Evolutionary conservation across 2,329 filamentous ascomycete genomes (phyloP).

Genomic region (Colletotrichum liaoningense): DNA sequence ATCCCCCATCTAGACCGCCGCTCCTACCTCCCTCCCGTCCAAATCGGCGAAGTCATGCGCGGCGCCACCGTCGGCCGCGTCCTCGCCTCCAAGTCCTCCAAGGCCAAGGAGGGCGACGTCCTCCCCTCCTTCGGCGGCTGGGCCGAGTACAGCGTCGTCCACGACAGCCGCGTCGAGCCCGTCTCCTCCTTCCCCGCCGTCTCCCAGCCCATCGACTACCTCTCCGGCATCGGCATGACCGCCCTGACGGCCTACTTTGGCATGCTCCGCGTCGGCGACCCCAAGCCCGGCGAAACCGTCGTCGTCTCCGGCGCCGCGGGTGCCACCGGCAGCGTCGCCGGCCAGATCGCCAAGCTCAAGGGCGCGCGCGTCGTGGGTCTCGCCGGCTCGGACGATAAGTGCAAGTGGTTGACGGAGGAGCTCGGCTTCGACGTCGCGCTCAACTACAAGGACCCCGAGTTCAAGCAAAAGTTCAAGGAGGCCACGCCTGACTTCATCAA

Average conservation of each 20-base stretch:
- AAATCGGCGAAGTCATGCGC: conserved; percentile 77
- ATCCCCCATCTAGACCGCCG: conserved; percentile 48
- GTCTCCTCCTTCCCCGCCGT: conserved; percentile 53
- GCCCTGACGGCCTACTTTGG: conserved; percentile 83
- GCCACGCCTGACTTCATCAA: conserved; percentile 71
- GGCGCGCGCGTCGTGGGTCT: conserved; percentile 73
- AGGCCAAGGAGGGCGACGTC: conserved; percentile 67
- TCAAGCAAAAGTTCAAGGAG: conserved; percentile 68
- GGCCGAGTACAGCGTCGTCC: conserved; percentile 73
- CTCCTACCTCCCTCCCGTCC: conserved; percentile 76
- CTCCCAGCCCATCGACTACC: conserved; percentile 65
- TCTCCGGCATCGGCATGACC: conserved; percentile 73
- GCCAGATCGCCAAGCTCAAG: conserved; percentile 82
- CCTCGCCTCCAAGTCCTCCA: conserved; percentile 66
- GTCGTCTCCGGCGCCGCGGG: conserved; percentile 84
- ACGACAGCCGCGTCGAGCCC: conserved; percentile 61
- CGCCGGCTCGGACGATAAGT: conserved; percentile 76
- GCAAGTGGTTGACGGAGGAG: conserved; percentile 70
- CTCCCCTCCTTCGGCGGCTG: conserved; percentile 70
- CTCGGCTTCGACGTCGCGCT: conserved; percentile 75
- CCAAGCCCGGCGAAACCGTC: conserved; percentile 77
- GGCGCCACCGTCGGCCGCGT: conserved; percentile 71
- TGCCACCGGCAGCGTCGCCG: conserved; percentile 80
- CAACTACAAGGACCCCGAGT: conserved; percentile 76
- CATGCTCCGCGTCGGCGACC: conserved; percentile 74